Percentiles rank a stretch among this genome's conserved stretches.
Conservation (phyloP, 192 early-diverging fungal species). For the Coemansia guatemalensis region DNA sequence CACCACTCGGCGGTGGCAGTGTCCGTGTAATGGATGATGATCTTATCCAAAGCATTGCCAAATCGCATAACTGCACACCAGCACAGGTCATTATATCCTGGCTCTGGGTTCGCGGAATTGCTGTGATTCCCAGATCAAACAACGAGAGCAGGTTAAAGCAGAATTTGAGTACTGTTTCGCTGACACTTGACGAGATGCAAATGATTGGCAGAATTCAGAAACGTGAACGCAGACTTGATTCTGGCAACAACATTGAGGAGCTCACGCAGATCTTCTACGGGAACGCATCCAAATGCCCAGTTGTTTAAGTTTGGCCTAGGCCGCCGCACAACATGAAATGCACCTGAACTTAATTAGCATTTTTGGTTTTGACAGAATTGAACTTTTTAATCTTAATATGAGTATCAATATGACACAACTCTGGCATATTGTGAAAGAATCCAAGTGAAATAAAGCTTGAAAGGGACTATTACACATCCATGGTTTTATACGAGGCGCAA, state of each 20-base stretch:
- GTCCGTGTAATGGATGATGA: constrained; percentile 47
- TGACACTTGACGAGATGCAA: constrained; percentile 39
- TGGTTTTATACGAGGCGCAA: neutral
- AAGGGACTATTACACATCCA: no score
- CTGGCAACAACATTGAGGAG: constrained; percentile 15
- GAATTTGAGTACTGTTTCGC: constrained; percentile 33
- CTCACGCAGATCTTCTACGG: constrained; percentile 45
- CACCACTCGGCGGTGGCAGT: constrained; percentile 65
- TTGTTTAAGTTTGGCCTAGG: constrained; percentile 18
- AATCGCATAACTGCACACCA: constrained; percentile 59
- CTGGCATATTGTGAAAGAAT: no score
- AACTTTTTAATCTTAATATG: neutral
- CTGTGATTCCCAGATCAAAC: constrained; percentile 80
- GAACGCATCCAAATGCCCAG: constrained; percentile 28
- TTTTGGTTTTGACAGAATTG: neutral
- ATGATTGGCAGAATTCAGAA: constrained; percentile 25
- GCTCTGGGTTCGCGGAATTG: constrained; percentile 69
- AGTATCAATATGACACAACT: no score
- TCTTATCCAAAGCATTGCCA: constrained; percentile 64
- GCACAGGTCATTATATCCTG: constrained; percentile 80
- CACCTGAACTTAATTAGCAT: neutral
- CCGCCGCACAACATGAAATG: constrained; percentile 42
- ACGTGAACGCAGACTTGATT: constrained; percentile 43
- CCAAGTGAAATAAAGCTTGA: no score
- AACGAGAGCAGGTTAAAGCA: constrained; percentile 61